Conservation (phyloP, 805 yeast genomes). For the Blastobotrys parvus region DNA sequence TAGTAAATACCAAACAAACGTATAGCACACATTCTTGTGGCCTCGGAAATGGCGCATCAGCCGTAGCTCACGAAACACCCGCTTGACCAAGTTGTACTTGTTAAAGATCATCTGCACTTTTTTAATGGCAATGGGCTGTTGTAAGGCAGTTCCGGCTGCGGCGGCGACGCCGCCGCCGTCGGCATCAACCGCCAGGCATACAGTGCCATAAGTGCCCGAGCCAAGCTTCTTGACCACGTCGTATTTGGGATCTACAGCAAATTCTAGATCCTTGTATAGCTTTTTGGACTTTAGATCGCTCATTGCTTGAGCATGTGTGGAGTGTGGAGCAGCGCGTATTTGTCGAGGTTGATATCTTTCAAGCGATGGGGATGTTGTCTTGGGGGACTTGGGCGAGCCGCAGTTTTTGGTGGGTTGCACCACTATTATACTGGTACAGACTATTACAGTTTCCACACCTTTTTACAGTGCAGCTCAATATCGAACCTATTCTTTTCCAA, state of each 20-base stretch:
- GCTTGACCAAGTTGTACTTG: slow-evolving; percentile 55
- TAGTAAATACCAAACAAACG: neutral
- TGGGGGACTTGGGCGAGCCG: no score
- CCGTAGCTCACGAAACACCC: slow-evolving; percentile 79
- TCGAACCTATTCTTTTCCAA: no score
- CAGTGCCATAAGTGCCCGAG: slow-evolving; percentile 81
- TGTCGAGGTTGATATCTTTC: no score
- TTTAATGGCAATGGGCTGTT: slow-evolving; percentile 58
- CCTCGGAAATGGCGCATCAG: slow-evolving; percentile 79
- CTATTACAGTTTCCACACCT: no score
- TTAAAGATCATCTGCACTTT: slow-evolving; percentile 65
- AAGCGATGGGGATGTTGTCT: no score
- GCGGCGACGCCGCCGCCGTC: slow-evolving; percentile 26
- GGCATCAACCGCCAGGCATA: slow-evolving; percentile 57
- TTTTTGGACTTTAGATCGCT: neutral
- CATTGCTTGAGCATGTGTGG: no score
- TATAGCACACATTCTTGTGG: slow-evolving; percentile 54
- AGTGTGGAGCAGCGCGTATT: no score
- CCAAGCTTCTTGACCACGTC: slow-evolving; percentile 54
- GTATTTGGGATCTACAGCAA: slow-evolving; percentile 56
- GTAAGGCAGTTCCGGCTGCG: neutral
- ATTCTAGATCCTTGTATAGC: slow-evolving; percentile 21
- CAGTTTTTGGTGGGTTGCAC: no score
- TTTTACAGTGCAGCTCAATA: no score
- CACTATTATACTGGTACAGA: no score